These are phyloP conservation scores for Dryas alaskensis DNA, from an alignment of 306 rosid genomes.

Conservation along the genomic window DNA sequence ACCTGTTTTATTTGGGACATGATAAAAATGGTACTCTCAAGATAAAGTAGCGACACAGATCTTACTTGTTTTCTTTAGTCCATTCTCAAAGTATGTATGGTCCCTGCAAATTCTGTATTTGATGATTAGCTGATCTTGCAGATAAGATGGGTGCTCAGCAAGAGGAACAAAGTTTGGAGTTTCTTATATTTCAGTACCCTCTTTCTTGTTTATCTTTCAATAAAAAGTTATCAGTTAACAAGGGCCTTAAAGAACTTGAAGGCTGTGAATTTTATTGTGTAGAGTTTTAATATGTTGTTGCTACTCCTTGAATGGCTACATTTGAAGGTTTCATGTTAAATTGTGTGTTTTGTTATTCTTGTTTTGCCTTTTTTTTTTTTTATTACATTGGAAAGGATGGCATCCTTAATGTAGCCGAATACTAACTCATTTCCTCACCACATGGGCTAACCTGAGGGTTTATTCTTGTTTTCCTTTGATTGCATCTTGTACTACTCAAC, in stretches of 20 bases:
- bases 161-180: slow-evolving; percentile 17
- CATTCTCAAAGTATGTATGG: neutral
- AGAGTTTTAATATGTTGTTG: neutral
- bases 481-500: too few species aligned
- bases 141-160: slow-evolving; percentile 44
- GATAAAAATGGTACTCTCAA: neutral
- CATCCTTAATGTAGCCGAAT: too few species aligned
- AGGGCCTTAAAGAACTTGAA: slow-evolving; percentile 14
- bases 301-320: slow-evolving; percentile 10
- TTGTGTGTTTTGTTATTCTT: neutral
- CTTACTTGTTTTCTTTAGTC: neutral
- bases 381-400: too few species aligned
- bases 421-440: too few species aligned
- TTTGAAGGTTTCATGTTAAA: slow-evolving; percentile 12
- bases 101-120: slow-evolving; percentile 18
- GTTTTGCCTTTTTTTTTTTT: neutral
- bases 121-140: slow-evolving; percentile 32
- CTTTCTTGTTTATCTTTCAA: slow-evolving; percentile 11
- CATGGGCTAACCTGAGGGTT: too few species aligned
- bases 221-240: slow-evolving; percentile 23
- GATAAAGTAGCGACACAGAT: neutral
- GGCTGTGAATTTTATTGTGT: slow-evolving; percentile 14
- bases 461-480: too few species aligned
- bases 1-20: neutral
- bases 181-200: slow-evolving; percentile 14